phyloP scores from a whole-genome alignment of 2,329 filamentous ascomycete genomes.

The Ascochyta viciae-villosae region DNA sequence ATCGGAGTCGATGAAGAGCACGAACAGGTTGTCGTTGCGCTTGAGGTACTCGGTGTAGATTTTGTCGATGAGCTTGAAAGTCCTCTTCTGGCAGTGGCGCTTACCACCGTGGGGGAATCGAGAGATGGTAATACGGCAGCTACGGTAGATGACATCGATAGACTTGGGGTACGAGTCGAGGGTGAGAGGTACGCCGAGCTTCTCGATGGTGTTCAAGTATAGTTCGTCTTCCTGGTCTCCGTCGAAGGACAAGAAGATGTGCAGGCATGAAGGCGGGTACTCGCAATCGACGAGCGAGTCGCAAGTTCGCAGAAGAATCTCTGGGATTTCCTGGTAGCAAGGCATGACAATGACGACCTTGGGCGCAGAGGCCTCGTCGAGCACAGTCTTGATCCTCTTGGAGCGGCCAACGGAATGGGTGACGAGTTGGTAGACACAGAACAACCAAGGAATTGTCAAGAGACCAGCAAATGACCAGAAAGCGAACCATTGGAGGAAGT shows the following conservation, averaged over 20 bases:
- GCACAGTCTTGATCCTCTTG: slow-evolving; percentile 80
- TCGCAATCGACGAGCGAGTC: slow-evolving; percentile 94
- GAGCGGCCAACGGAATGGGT: slow-evolving; percentile 84
- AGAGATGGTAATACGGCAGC: slow-evolving; percentile 86
- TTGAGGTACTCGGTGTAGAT: slow-evolving; percentile 88
- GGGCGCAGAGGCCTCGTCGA: slow-evolving; percentile 85
- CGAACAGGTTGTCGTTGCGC: slow-evolving; percentile 89
- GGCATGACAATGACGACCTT: slow-evolving; percentile 98
- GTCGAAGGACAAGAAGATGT: slow-evolving; percentile 95
- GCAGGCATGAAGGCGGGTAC: slow-evolving; percentile 89
- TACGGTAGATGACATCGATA: slow-evolving; percentile 86
- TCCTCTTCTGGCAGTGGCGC: slow-evolving; percentile 89
- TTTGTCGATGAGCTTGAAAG: slow-evolving; percentile 91
- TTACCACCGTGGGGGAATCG: slow-evolving; percentile 94
- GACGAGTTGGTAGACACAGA: slow-evolving; percentile 90
- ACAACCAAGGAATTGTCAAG: slow-evolving; percentile 86
- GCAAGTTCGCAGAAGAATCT: slow-evolving; percentile 82
- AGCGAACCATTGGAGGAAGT: slow-evolving; percentile 87
- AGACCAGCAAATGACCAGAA: slow-evolving; percentile 92
- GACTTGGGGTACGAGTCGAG: slow-evolving; percentile 83
- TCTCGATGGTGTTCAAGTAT: slow-evolving; percentile 84
- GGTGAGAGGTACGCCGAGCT: slow-evolving; percentile 79
- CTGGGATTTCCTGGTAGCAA: slow-evolving; percentile 90
- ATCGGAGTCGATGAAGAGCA: slow-evolving; percentile 97
- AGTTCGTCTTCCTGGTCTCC: slow-evolving; percentile 88